phyloP scores from a whole-genome alignment of 805 yeast genomes.

The Yarrowia yakushimensis region DNA sequence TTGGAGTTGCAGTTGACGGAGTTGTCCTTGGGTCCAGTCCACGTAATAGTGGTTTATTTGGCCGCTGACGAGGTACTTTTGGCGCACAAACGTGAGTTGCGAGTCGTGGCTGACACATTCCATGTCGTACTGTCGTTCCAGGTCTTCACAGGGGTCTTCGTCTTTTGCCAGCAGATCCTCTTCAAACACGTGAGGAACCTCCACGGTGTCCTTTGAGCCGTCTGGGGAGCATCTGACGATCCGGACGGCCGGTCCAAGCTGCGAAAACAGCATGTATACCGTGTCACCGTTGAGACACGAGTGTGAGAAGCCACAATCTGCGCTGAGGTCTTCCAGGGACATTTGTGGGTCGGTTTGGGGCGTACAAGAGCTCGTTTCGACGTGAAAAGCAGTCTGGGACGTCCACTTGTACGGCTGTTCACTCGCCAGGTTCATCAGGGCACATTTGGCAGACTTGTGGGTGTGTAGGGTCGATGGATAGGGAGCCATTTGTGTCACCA shows the following conservation, averaged over 20 bases:
- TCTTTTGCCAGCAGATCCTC: constrained; percentile 8
- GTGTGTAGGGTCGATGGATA: neutral
- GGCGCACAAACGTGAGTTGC: constrained; percentile 13
- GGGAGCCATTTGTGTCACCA: neutral
- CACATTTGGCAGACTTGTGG: neutral
- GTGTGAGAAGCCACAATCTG: constrained; percentile 6
- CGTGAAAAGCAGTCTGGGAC: neutral
- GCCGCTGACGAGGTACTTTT: constrained; percentile 1
- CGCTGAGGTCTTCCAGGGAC: constrained; percentile 9
- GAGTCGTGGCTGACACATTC: constrained; percentile 10
- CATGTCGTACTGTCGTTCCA: constrained; percentile 16
- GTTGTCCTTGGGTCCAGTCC: neutral
- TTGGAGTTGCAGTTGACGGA: neutral
- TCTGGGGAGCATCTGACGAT: neutral
- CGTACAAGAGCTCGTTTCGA: neutral
- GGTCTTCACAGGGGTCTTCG: constrained; percentile 9
- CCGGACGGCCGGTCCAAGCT: constrained; percentile 1
- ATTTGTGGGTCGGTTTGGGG: neutral
- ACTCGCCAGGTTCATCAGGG: neutral
- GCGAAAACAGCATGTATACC: constrained; percentile 14
- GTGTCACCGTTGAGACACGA: constrained; percentile 13
- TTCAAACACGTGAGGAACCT: constrained; percentile 5
- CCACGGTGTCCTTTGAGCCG: neutral
- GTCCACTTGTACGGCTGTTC: neutral
- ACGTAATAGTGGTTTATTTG: neutral